A percentile compares a stretch with the other conserved stretches of the same genome.
These are phyloP conservation scores for Neopestalotiopsis sp. DNA, from an alignment of 2,329 filamentous ascomycete species.

Conservation along the genomic window DNA sequence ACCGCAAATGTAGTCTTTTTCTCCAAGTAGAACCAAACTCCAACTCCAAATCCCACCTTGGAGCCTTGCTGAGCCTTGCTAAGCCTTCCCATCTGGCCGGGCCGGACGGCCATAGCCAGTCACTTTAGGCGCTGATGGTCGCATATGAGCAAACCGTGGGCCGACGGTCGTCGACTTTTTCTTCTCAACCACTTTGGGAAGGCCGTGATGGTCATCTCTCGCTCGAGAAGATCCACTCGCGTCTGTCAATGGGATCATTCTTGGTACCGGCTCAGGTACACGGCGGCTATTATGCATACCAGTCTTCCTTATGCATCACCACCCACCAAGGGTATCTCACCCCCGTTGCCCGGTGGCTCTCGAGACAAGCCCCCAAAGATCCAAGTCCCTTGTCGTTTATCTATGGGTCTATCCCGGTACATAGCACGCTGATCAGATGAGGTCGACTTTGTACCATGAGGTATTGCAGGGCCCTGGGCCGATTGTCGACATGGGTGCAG, in stretches of 20 bases:
- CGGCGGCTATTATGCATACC: conserved; percentile 31
- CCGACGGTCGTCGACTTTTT: conserved; percentile 21
- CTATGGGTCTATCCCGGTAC: conserved; percentile 9
- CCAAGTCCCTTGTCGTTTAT: conserved; percentile 22
- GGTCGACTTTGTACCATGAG: conserved; percentile 13
- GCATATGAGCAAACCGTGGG: conserved; percentile 16
- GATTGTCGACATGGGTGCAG: conserved; percentile 12
- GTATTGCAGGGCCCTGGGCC: conserved; percentile 5
- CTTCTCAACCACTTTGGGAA: not conserved
- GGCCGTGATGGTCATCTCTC: not conserved
- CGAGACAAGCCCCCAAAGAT: conserved; percentile 25
- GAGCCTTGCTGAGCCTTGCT: conserved; percentile 24
- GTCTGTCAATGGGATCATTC: conserved; percentile 3
- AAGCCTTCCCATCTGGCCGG: conserved; percentile 21
- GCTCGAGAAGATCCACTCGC: not conserved
- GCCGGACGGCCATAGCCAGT: conserved; percentile 21
- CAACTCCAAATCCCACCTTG: not conserved
- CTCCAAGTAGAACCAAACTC: not conserved
- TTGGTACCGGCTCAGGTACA: conserved; percentile 13
- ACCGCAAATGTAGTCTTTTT: not conserved
- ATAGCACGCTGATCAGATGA: conserved; percentile 18
- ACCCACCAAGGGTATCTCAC: not conserved
- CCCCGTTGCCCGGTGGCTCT: conserved; percentile 22
- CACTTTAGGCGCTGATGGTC: conserved; percentile 28
- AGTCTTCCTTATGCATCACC: conserved; percentile 26